Base-by-base conservation (phyloP, 768 basidiomycete genomes). In the Mycena epipterygia region DNA sequence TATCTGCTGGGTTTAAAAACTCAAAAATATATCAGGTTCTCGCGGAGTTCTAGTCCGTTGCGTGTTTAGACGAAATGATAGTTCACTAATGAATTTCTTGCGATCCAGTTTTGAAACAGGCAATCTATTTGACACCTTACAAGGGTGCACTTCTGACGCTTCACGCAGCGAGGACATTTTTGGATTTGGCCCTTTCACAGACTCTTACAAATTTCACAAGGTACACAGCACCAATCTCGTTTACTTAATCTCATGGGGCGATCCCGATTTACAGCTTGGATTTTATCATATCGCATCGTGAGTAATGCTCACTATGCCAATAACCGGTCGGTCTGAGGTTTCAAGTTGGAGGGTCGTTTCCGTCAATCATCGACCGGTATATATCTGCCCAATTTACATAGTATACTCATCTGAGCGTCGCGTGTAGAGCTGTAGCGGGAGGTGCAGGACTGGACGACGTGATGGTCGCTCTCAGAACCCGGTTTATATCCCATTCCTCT, bases 211-310 rank as follows among this genome's bases (percentile, higher is more conserved):
- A 55, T 16, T 70, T 65, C 25, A 52, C 51, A 4, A 53, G 41
- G 63, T 53, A 48, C 37, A 6, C n/a, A n/a, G n/a, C n/a, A n/a
- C n/a, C n/a, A n/a, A n/a, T n/a, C n/a, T n/a, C n/a, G n/a, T n/a
- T n/a, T n/a, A n/a, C n/a, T n/a, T n/a, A n/a, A n/a, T n/a, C n/a
- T n/a, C n/a, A n/a, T n/a, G n/a, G n/a, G n/a, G n/a, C n/a, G n/a
- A n/a, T n/a, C n/a, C n/a, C n/a, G n/a, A n/a, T n/a, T n/a, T n/a
- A n/a, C n/a, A 70, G 69, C 33, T 32, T 70, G 12, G 48, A 64
- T 51, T 70, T 70, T 35, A 65, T 70, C 41, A 46, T 70, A 9
- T 58, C 69, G 5, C 69, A 70, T 55, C 63, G 63, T 70, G 58
- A 59, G 68, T 59, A 33, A 27, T 21, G 11, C 32, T 25, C 5